Conservation (phyloP, 345 rosid genomes). For the Aegle marmelos region DNA sequence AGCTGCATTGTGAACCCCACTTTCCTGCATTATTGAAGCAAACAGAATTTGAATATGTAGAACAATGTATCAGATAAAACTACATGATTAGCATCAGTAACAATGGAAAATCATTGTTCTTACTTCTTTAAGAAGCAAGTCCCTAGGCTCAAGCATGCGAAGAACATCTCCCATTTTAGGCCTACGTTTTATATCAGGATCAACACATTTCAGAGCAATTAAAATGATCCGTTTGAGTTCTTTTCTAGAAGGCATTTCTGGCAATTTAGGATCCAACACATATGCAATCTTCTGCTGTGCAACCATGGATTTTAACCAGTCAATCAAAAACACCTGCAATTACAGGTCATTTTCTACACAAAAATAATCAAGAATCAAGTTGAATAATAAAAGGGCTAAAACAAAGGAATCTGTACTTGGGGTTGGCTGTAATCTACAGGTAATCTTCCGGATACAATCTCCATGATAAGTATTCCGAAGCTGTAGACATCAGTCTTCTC, state of each 20-base stretch:
- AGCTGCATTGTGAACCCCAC: conserved; percentile 18
- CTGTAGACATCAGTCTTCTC: conserved; percentile 54
- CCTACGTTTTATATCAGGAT: conserved; percentile 54
- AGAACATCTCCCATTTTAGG: conserved; percentile 73
- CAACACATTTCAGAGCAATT: conserved; percentile 65
- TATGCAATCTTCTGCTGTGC: conserved; percentile 39
- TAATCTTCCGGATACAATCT: conserved; percentile 57
- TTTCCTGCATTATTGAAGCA: conserved; percentile 28
- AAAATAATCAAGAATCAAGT: not conserved
- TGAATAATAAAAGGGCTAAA: not conserved
- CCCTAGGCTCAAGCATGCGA: conserved; percentile 73
- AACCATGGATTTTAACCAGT: conserved; percentile 74
- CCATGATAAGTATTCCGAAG: conserved; percentile 75
- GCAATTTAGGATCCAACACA: conserved; percentile 59
- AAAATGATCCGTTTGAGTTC: conserved; percentile 63
- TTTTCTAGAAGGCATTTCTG: conserved; percentile 45
- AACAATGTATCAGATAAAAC: not conserved
- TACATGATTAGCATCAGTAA: not conserved
- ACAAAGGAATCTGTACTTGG: conserved; percentile 28
- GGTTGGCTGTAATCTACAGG: conserved; percentile 51
- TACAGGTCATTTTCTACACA: not conserved
- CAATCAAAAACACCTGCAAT: conserved; percentile 47
- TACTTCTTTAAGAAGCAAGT: conserved; percentile 56
- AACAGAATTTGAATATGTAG: not conserved
- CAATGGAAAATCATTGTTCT: not conserved